Evolutionary conservation across 1,139 yeast species (phyloP), one percentile per base, ranked within the genome.

Genomic region (Geotrichum cucujoidarum): DNA sequence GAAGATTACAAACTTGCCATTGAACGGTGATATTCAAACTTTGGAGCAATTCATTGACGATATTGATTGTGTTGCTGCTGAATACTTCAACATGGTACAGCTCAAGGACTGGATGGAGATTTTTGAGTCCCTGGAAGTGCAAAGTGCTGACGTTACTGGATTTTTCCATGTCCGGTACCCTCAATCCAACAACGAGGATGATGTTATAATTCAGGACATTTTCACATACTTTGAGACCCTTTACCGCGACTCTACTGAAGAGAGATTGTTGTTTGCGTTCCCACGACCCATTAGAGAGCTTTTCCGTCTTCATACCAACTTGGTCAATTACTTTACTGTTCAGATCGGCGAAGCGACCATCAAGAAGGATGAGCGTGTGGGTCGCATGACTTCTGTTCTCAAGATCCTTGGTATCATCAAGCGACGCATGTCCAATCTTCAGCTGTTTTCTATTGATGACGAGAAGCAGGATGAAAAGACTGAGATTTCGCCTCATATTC

Each of bases 71-170:
- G 69, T 87, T 8, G 75, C 85, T 36, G 72, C 78, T 1, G 76
- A 77, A 3, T 74, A 83, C 40, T 81, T 84, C 60, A 72, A 71
- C 29, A 76, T 81, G 20, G 77, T 86, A 22, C 74, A 79, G 30
- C 65, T 81, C 16, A 79, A 77, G 52, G 95, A 90, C 60, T 92
- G 97, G 97, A 73, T 88, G 53, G 76, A 76, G 50, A 76, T 82
- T 6, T 85, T 78, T 62, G 94, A 88, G 60, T 69, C 82, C 1
- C 67, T 92, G 47, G 97, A 90, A 62, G 70, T 77, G 37, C 82
- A 85, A 52, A 78, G 80, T 2, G 68, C 74, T 7, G 75, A 71
- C 42, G 70, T 79, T 0, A 69, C 78, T 18, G 76, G 83, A 2
- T 70, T 88, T 49, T 81, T 83, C 62, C 76, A 76, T 44, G 84